Base-by-base conservation (phyloP, 176 grass and related monocot species). In the Aegilops longissima region DNA sequence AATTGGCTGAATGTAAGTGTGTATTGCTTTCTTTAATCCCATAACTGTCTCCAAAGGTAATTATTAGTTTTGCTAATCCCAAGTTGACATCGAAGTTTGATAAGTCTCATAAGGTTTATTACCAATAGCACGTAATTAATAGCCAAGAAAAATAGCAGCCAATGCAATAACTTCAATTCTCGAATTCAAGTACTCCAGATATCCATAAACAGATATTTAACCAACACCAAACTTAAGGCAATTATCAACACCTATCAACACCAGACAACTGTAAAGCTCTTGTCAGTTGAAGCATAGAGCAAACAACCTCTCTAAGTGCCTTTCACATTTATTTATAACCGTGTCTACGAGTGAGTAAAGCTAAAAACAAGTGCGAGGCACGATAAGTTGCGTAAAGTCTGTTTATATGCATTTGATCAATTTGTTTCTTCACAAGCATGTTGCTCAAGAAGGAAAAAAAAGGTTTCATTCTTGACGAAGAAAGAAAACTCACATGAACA, bases 401-500 rank as follows among this genome's bases (percentile, higher is more conserved):
- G 33, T 21, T 44, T 44, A 58, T 61, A 5, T 30, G 18, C 35
- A 12, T 30, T 18, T 18, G 23, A 77, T 56, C 33, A 39, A 40
- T 79, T 84, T 63, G 67, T 69, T 40, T 87, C 25, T 33, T 66
- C 30, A 31, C 24, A 51, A 8, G 29, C 16, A 31, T 76, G 49
- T 76, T 52, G 44, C 14, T 76, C 14, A 8, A 17, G 17, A 16
- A 51, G 49, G 70, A 17, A 76, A 7, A 75, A 59, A 21, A 52
- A 18, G 39, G 14, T 20, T 31, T 87, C 34, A 54, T 65, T 18
- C 1, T 30, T 68, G 40, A 16, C 70, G 74, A 84, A 80, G 44
- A 42, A 80, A 72, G 40, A 80, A 84, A 82, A 89, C 97, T 93
- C 87, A 99, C 97, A 87, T 94, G 91, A 81, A 96, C 93, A 86